A percentile compares a stretch with the other conserved stretches of the same genome.
phyloP scores from a whole-genome alignment of 108 stramenopile genomes.

The Stephanodiscus minutulus region DNA sequence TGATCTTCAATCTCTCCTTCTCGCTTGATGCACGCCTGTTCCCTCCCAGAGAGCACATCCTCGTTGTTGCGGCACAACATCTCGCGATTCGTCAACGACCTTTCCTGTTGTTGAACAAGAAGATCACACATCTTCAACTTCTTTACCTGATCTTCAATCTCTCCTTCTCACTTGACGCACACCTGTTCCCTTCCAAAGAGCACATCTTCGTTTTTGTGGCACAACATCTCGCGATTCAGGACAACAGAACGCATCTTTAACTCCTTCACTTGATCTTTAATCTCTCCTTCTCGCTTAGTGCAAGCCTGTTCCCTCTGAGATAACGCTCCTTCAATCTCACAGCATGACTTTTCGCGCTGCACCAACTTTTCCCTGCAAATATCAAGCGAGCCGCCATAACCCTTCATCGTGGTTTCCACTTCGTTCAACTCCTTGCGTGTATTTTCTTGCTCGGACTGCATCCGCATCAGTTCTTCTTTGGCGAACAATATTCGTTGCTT shows the following conservation, averaged over 20 bases:
- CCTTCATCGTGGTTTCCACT: conserved; percentile 24
- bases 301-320: conserved; percentile 34
- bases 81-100: conserved; percentile 10
- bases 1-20: conserved; percentile 12
- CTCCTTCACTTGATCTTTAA: conserved; percentile 6
- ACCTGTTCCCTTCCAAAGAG: conserved; percentile 33
- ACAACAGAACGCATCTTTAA: not conserved
- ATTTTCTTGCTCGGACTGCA: conserved; percentile 24
- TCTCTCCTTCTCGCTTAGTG: conserved; percentile 13
- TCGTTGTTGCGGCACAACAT: conserved; percentile 29
- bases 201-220: conserved; percentile 17
- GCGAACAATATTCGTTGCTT: conserved; percentile 25
- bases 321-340: conserved; percentile 17
- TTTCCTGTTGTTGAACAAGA: not conserved
- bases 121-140: conserved; percentile 6
- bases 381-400: conserved; percentile 23
- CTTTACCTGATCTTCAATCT: not conserved
- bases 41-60: conserved; percentile 22
- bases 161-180: conserved; percentile 20
- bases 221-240: conserved; percentile 22
- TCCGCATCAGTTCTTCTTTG: conserved; percentile 16
- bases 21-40: conserved; percentile 22
- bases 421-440: conserved; percentile 12
- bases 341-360: conserved; percentile 24
- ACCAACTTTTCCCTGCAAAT: conserved; percentile 8